These are phyloP conservation scores for Rhodotorula sp. DNA, from an alignment of 1,284 basidiomycete species.

Conservation along the genomic window DNA sequence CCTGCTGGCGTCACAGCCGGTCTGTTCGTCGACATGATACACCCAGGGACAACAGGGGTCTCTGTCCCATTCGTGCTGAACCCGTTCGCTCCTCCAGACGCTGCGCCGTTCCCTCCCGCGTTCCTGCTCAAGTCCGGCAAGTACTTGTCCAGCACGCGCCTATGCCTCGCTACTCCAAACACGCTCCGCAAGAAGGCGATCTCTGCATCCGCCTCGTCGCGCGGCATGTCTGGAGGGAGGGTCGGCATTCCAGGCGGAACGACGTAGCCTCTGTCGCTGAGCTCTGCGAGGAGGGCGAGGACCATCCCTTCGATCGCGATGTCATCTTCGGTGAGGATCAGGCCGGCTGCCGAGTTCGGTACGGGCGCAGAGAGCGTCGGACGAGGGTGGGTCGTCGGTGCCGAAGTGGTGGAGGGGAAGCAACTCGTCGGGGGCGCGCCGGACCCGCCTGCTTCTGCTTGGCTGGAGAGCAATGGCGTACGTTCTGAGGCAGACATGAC, in stretches of 20 bases:
- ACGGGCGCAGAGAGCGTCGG: neutral
- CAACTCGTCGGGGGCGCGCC: neutral
- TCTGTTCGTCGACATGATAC: too few relatives aligned
- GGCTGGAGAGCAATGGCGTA: conserved; percentile 1
- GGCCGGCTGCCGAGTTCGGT: conserved; percentile 13
- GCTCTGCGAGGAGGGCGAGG: conserved; percentile 32
- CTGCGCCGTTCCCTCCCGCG: neutral
- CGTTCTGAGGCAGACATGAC: neutral
- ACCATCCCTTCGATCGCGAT: conserved; percentile 41
- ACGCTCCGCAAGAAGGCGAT: conserved; percentile 29
- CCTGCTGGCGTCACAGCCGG: too few relatives aligned
- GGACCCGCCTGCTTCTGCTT: neutral
- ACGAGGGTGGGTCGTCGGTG: neutral
- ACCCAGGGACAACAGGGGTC: neutral
- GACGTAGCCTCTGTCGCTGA: conserved; percentile 31
- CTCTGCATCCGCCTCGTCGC: conserved; percentile 36
- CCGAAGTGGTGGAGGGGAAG: neutral
- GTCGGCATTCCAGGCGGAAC: conserved; percentile 32
- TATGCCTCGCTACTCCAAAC: conserved; percentile 29
- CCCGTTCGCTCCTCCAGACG: neutral
- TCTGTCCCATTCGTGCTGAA: neutral
- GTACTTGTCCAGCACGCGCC: conserved; percentile 27
- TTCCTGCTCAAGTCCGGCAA: conserved; percentile 21
- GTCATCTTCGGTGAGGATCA: conserved; percentile 38
- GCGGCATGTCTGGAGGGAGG: conserved; percentile 34